Evolutionary conservation across 768 basidiomycete species (phyloP), one percentile per base, ranked within the genome.

Genomic region (Rhodotorula diobovata): DNA sequence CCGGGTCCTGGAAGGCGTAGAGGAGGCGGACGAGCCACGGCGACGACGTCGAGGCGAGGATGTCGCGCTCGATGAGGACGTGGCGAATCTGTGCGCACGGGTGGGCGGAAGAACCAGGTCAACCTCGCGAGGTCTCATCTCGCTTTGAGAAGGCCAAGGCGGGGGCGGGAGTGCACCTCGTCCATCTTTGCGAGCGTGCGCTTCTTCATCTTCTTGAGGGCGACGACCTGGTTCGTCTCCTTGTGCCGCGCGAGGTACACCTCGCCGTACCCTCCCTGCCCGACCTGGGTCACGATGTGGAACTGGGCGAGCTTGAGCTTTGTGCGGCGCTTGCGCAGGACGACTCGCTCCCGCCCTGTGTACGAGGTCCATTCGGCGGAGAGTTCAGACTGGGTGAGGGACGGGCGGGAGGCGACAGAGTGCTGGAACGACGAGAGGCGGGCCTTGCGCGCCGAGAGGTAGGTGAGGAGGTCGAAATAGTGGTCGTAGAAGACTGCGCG

Each of bases 221-320:
- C 96, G 74, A 95, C 97, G 18, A 99, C 90, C 79, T 98, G 92
- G 37, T 93, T 91, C 2, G 94, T 90, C 77, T 99, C 96, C 76
- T 89, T 89, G 80, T 97, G 96, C 53, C 95, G 84, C 18, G 96
- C 96, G 62, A 99, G 84, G 79, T 90, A 99, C 35, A 99, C 96
- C 74, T 97, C 95, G 11, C 96, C 96, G 81, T 98, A 99, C 5
- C 96, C 96, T 21, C 96, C 96, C 82, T 99, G 96, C 2, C 96
- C 96, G 59, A 99, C 93, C 81, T 99, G 96, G 1, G 93, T 93
- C 74, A 99, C 94, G 80, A 99, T 95, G 78, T 96, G 91, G 81
- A 99, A 99, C 78, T 95, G 91, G 60, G 97, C 92, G 35, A 99
- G 87, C 69, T 87, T 86, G 54, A 98, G 85, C 79, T 96, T 99